These are phyloP conservation scores for Mycena metata DNA, from an alignment of 768 basidiomycete genomes.

Conservation along the genomic window DNA sequence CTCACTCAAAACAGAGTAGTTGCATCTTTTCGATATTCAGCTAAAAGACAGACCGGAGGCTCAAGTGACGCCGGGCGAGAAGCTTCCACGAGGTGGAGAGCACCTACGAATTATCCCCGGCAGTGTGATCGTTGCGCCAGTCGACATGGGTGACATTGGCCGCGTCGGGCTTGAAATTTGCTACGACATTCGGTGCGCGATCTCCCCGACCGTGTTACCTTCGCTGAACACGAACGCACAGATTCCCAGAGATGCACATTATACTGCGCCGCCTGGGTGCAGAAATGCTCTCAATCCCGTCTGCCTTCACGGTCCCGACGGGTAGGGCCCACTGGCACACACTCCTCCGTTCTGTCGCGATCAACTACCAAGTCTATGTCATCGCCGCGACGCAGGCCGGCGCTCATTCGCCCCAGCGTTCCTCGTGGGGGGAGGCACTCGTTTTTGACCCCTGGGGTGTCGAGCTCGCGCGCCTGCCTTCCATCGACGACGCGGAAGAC, in stretches of 20 bases:
- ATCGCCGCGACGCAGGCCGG: constrained; percentile 38
- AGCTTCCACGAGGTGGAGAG: constrained; percentile 27
- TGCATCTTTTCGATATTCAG: constrained; percentile 37
- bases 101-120: constrained; percentile 34
- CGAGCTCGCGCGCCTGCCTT: constrained; percentile 36
- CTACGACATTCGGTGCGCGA: constrained; percentile 38
- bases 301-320: constrained; percentile 37
- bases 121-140: constrained; percentile 24
- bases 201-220: background rate
- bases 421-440: constrained; percentile 39
- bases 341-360: constrained; percentile 36
- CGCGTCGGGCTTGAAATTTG: constrained; percentile 36
- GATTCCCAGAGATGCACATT: constrained; percentile 37
- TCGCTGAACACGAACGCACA: background rate
- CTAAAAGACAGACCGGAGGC: constrained; percentile 21
- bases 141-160: constrained; percentile 36
- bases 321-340: constrained; percentile 39
- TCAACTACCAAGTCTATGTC: constrained; percentile 38
- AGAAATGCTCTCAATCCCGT: constrained; percentile 35
- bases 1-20: constrained; percentile 2
- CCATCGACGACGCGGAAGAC: constrained; percentile 36
- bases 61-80: constrained; percentile 16
- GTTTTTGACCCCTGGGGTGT: constrained; percentile 39
- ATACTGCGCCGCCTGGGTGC: constrained; percentile 38
- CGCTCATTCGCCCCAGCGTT: constrained; percentile 32